Evolutionary conservation across 495 filamentous ascomycete genomes (phyloP).

Genomic region (Penicillium steckii): DNA sequence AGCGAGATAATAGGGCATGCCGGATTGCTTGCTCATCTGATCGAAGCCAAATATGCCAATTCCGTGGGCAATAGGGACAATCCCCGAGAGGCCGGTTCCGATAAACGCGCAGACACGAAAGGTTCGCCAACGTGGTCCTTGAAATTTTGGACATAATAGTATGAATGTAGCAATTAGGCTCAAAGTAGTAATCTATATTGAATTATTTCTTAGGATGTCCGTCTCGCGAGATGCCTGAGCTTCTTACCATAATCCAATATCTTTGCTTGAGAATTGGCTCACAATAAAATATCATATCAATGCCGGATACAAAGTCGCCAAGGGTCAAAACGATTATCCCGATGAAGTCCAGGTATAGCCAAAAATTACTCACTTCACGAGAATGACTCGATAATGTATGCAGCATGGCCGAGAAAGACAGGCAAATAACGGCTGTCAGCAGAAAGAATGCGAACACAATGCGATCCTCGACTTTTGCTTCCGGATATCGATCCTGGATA

Average conservation of each 20-base stretch:
- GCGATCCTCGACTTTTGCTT: background rate
- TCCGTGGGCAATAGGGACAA: constrained; percentile 6
- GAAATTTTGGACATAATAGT: constrained; percentile 3
- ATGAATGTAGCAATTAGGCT: background rate
- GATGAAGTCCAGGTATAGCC: constrained; percentile 26
- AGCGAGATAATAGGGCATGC: background rate
- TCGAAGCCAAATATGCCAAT: background rate
- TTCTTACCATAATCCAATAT: constrained; percentile 9
- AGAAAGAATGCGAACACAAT: constrained; percentile 29
- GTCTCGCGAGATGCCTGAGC: background rate
- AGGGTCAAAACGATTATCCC: constrained; percentile 21
- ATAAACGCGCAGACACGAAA: constrained; percentile 6
- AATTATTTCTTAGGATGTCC: background rate
- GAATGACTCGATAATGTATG: constrained; percentile 35
- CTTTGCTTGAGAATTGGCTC: constrained; percentile 7
- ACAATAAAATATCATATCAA: constrained; percentile 30
- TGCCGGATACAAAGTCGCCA: constrained; percentile 28
- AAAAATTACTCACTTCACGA: constrained; percentile 16
- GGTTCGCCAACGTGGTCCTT: constrained; percentile 3
- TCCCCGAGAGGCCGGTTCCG: background rate
- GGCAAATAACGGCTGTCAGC: constrained; percentile 20
- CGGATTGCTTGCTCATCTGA: constrained; percentile 2
- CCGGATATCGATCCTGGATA: background rate
- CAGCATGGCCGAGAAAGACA: constrained; percentile 26
- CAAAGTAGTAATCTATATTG: background rate